Base-by-base conservation (phyloP, 495 filamentous ascomycete species). In the Annulohypoxylon moriforme region DNA sequence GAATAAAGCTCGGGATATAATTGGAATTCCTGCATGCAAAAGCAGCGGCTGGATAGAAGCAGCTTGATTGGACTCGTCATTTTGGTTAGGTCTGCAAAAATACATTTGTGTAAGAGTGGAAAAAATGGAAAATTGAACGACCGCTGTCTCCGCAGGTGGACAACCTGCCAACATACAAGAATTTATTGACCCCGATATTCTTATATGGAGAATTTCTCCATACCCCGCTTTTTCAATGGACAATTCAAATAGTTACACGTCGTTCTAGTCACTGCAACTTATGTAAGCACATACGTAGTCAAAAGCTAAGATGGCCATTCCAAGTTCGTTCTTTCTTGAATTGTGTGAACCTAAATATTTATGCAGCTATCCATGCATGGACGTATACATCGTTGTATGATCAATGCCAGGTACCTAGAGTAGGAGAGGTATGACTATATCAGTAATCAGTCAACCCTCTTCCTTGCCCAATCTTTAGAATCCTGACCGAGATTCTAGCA, bases 211-310 rank as follows among this genome's bases (percentile, higher is more conserved):
- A 42, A 0, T 42, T 44, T 60, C 60, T 46, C 68, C 68, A 62
- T 57, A 62, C 8, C 61, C 63, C 56, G 40, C 68, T 71, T 67
- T 71, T 71, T 58, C n/a, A 62, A 42, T 67, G 49, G 68, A 44
- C 49, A 64, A 60, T 40, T 14, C 27, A 40, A 38, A 22, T n/a
- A 33, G 11, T 40, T 62, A 60, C 49, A 66, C 60, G 71, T 72
- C 64, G 63, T 68, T 29, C 13, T 24, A 27, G 50, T 53, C 65
- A n/a, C n/a, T 4, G 22, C 22, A 16, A 58, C 22, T 38, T 49
- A 74, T 72, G 70, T 74, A 76, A 56, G 60, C 71, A 60, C 52
- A 55, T 33, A 47, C 36, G 29, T 31, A n/a, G 22, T 18, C 22
- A 0, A 20, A 22, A 42, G 13, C 16, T 34, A 40, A 27, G n/a